Base-by-base conservation (phyloP, 2,329 filamentous ascomycete species). In the Phialophora chinensis region DNA sequence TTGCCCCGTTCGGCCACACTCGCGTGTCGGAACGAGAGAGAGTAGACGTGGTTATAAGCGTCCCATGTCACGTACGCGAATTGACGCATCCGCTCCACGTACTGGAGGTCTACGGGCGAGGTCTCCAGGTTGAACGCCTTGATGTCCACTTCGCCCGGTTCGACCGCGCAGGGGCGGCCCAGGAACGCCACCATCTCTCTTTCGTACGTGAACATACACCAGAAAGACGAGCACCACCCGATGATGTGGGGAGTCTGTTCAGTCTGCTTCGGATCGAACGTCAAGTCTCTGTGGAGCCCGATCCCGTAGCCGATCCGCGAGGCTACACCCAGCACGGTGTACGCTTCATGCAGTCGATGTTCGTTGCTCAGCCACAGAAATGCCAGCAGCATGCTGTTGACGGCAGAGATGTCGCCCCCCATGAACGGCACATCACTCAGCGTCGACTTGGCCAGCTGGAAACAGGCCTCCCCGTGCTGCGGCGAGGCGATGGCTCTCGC, bases 61-160 rank as follows among this genome's bases (percentile, higher is more conserved):
- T 67, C 65, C 61, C 61, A 63, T 7, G 65, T 59, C 47, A 67
- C 44, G 49, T 60, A 60, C 20, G 65, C 33, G 25, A 67, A 64
- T 47, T 67, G 65, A n/a, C 65, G 54, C 65, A 67, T 63, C 29
- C 56, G 20, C 35, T 67, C 65, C 20, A 67, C 11, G 61, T 64
- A 67, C 53, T 67, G 65, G 17, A 63, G 56, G 11, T 64, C 55
- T 12, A 60, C 44, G 25, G 60, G 50, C 12, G 65, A 60, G n/a
- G 60, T 60, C 23, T 55, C 90, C 88, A 5, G 90, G 91, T 2
- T 93, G 96, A 52, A 93, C 86, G 5, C 89, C 87, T 5, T 86
- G 88, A 66, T 89, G 86, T 67, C 65, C 20, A 67, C 55, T 38
- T 67, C 65, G 11, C 57, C 27, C 20, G 56, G 52, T 50, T 64